Evolutionary conservation across 441 rosid species (phyloP).

Genomic region (Erodium chrysanthum): DNA sequence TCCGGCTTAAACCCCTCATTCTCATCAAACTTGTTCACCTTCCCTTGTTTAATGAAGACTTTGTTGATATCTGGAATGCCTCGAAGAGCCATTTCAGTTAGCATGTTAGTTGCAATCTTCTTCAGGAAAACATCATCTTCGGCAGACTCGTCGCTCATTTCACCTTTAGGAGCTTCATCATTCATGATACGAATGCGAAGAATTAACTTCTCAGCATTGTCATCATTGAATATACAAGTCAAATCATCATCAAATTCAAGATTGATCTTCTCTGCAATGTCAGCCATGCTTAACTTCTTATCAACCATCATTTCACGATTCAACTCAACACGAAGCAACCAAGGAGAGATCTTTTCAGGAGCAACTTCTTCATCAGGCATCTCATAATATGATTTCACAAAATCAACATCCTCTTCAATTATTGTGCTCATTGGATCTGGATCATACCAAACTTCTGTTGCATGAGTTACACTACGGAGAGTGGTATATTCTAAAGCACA

Average conservation of each 20-base stretch:
- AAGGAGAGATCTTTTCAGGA: constrained; percentile 88
- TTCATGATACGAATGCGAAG: constrained; percentile 97
- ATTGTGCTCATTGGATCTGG: constrained; percentile 91
- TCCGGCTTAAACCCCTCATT: constrained; percentile 65
- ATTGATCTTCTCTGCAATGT: constrained; percentile 93
- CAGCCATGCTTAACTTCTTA: constrained; percentile 95
- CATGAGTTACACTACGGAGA: constrained; percentile 88
- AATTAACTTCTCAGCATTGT: constrained; percentile 84
- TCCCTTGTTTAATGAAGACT: constrained; percentile 76
- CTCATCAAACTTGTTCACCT: constrained; percentile 74
- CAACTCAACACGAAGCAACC: constrained; percentile 94
- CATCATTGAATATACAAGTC: constrained; percentile 95
- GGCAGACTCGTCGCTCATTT: constrained; percentile 74
- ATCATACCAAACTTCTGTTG: constrained; percentile 98
- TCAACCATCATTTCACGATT: constrained; percentile 99
- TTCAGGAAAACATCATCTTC: constrained; percentile 97
- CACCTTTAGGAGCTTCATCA: constrained; percentile 92
- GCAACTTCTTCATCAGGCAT: constrained; percentile 98
- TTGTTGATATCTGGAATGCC: constrained; percentile 96
- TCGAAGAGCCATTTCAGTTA: constrained; percentile 97
- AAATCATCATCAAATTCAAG: constrained; percentile 87
- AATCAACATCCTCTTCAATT: constrained; percentile 83
- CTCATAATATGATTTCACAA: constrained; percentile 89
- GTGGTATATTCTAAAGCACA: constrained; percentile 98
- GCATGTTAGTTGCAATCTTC: constrained; percentile 97